Evolutionary conservation across 73 alveolate genomes (phyloP).

Genomic region (Effrenium voratum): DNA sequence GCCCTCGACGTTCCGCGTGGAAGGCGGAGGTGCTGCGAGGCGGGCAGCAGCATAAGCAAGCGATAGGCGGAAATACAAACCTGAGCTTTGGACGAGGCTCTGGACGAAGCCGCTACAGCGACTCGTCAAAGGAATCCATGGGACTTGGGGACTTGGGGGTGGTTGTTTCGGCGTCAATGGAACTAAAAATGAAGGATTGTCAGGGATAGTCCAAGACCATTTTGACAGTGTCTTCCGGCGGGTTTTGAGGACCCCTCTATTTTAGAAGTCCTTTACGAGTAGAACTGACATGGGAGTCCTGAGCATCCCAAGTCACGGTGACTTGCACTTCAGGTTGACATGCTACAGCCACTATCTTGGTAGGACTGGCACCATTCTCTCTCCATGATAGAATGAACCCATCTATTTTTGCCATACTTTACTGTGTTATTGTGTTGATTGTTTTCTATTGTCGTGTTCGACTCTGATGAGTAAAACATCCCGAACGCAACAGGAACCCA

Average conservation of each 20-base stretch:
- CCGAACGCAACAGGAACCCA: neutral
- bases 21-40: constrained; percentile 22
- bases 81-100: neutral
- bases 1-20: too few species aligned
- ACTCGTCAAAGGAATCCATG: neutral
- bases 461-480: neutral
- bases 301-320: neutral
- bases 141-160: neutral
- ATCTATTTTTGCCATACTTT: neutral
- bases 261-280: neutral
- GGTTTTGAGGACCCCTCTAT: neutral
- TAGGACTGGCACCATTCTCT: neutral
- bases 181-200: neutral
- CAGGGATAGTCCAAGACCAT: neutral
- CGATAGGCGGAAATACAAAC: constrained; percentile 14
- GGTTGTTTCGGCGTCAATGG: neutral
- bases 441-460: neutral
- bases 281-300: neutral
- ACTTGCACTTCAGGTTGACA: neutral
- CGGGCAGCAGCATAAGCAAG: constrained; percentile 19
- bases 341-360: neutral
- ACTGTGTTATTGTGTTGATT: neutral
- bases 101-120: neutral
- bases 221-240: neutral
- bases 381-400: neutral